phyloP scores from a whole-genome alignment of 2,329 filamentous ascomycete species.

The Madurella fahalii region DNA sequence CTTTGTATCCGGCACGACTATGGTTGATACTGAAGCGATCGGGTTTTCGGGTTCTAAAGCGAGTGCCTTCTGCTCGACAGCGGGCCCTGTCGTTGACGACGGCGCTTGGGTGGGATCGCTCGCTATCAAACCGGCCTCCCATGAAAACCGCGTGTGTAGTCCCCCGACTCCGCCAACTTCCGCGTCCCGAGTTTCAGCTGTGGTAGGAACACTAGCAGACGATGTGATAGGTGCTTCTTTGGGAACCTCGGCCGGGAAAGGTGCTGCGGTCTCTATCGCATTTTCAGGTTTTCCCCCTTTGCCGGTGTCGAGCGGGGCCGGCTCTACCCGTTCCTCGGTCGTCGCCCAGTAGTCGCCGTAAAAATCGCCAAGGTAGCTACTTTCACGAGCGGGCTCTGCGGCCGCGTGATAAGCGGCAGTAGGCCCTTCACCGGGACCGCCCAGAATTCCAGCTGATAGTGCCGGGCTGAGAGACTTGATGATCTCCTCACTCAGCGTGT shows the following conservation, averaged over 20 bases:
- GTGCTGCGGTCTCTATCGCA: background rate
- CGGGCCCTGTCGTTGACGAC: background rate
- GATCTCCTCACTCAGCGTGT: conserved; percentile 69
- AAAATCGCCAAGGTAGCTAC: conserved; percentile 60
- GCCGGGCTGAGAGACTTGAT: conserved; percentile 61
- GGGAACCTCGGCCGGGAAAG: background rate
- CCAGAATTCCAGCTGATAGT: conserved; percentile 26
- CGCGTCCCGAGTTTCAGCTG: background rate
- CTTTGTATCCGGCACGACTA: background rate
- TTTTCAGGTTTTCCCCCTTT: conserved; percentile 2
- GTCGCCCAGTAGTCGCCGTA: conserved; percentile 65
- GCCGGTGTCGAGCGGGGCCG: background rate
- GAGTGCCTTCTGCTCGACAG: conserved; percentile 5
- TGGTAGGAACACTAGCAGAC: background rate
- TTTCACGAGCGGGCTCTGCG: conserved; percentile 43
- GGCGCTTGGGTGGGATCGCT: conserved; percentile 23
- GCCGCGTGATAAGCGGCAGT: conserved; percentile 19
- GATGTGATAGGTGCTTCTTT: background rate
- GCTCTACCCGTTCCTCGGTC: conserved; percentile 37
- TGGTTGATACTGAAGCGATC: background rate
- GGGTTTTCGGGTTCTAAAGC: background rate
- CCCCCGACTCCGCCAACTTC: background rate
- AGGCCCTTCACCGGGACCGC: conserved; percentile 16
- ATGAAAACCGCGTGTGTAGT: conserved; percentile 38
- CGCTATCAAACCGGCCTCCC: conserved; percentile 32